A percentile compares a stretch with the other conserved stretches of the same genome.
Conservation (phyloP, 2,329 filamentous ascomycete genomes). For the Teratosphaeriaceae sp. region DNA sequence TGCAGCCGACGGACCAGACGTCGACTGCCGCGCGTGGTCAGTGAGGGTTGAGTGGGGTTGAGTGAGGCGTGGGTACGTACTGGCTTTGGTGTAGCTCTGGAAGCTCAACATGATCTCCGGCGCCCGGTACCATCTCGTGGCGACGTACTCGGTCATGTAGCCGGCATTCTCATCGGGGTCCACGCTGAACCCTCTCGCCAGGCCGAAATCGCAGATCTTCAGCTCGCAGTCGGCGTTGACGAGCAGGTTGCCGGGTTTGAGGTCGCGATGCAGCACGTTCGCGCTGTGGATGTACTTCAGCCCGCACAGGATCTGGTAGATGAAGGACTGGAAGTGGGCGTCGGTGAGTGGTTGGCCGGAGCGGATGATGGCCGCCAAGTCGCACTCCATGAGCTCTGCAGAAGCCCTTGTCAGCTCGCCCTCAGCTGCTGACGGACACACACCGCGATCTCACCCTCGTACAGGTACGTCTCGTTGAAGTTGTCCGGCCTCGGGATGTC, state of each 20-base stretch:
- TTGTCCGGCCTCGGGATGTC: constrained; percentile 95
- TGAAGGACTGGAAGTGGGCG: constrained; percentile 99
- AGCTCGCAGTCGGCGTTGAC: constrained; percentile 99
- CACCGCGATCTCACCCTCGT: constrained; percentile 83
- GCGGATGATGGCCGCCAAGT: constrained; percentile 93
- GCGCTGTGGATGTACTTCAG: constrained; percentile 99
- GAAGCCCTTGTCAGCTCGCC: background rate
- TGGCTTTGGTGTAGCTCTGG: constrained; percentile 99
- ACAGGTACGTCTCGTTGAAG: constrained; percentile 98
- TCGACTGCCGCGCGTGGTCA: constrained; percentile 59
- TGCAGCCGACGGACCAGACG: constrained; percentile 98
- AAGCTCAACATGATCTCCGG: constrained; percentile 99
- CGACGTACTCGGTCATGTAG: constrained; percentile 99
- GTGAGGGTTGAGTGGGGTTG: background rate
- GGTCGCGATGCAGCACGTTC: constrained; percentile 91
- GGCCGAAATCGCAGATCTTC: constrained; percentile 97
- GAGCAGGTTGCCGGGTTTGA: constrained; percentile 94
- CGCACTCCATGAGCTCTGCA: constrained; percentile 96
- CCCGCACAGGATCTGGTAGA: constrained; percentile 98
- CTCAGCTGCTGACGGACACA: too few species aligned
- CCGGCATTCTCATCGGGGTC: constrained; percentile 97
- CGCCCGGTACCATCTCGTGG: constrained; percentile 96
- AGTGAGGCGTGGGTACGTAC: constrained; percentile 56
- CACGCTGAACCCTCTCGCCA: constrained; percentile 92
- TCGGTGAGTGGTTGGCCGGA: constrained; percentile 96